A percentile compares a stretch with the other conserved stretches of the same genome.
These are phyloP conservation scores for Cyclaneusma minus DNA, from an alignment of 2,329 filamentous ascomycete genomes.

Conservation along the genomic window DNA sequence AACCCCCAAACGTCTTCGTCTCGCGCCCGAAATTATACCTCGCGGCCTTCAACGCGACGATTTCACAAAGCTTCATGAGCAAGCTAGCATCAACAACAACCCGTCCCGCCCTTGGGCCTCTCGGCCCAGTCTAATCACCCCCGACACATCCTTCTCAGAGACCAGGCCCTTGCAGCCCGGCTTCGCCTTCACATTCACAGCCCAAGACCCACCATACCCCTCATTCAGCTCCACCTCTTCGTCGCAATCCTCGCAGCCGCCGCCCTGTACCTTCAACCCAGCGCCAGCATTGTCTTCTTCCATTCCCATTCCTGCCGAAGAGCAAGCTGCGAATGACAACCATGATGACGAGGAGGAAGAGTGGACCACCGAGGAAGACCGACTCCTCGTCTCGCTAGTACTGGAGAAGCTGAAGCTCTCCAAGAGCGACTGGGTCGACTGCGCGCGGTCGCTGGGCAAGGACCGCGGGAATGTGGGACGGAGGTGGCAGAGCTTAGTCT, in stretches of 20 bases:
- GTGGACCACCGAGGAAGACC: conserved; percentile 50
- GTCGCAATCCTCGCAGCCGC: too few relatives aligned
- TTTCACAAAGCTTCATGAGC: conserved; percentile 34
- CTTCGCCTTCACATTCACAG: too few relatives aligned
- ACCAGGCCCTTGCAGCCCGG: too few relatives aligned
- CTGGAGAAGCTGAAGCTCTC: conserved; percentile 49
- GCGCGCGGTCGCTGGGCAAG: conserved; percentile 45
- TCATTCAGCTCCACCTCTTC: too few relatives aligned
- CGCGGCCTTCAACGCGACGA: conserved; percentile 42
- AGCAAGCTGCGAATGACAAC: conserved; percentile 27
- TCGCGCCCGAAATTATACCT: conserved; percentile 44
- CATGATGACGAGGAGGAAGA: conserved; percentile 15
- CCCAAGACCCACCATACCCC: too few relatives aligned
- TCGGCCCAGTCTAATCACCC: too few relatives aligned
- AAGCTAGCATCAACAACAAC: conserved; percentile 13
- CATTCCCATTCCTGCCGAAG: too few relatives aligned
- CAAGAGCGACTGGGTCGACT: conserved; percentile 53
- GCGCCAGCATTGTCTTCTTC: too few relatives aligned
- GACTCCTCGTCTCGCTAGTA: conserved; percentile 50
- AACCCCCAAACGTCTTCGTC: conserved; percentile 44
- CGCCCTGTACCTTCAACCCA: too few relatives aligned
- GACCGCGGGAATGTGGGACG: conserved; percentile 39
- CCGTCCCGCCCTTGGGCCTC: conserved; percentile 1
- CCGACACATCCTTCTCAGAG: too few relatives aligned
- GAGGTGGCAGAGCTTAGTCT: conserved; percentile 48